Percentiles rank a stretch among this genome's conserved stretches.
Evolutionary conservation across 768 basidiomycete genomes (phyloP).

Genomic region (Boletus barrowsii): DNA sequence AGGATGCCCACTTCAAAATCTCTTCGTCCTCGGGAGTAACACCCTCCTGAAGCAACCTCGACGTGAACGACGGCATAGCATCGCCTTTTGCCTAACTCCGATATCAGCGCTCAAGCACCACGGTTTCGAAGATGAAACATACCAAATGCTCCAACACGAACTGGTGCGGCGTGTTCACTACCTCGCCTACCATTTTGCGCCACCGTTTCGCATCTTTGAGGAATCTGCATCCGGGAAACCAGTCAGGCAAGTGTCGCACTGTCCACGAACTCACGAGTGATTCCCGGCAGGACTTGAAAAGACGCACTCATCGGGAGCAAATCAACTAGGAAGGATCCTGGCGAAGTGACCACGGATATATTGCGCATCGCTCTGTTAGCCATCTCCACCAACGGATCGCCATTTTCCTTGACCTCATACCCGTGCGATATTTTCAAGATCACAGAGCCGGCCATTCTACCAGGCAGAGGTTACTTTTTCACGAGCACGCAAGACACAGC

Average conservation of each 20-base stretch:
- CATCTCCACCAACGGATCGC: slow-evolving; percentile 33
- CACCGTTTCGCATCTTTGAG: slow-evolving; percentile 6
- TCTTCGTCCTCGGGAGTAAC: slow-evolving; percentile 5
- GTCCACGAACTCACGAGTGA: background rate
- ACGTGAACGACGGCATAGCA: slow-evolving; percentile 13
- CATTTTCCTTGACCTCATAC: slow-evolving; percentile 25
- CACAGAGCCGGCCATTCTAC: slow-evolving; percentile 13
- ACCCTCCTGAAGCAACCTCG: slow-evolving; percentile 4
- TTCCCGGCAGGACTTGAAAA: background rate
- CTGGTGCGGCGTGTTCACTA: slow-evolving; percentile 1
- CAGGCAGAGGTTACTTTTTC: background rate
- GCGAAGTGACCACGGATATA: slow-evolving; percentile 3
- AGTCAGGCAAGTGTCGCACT: slow-evolving; percentile 17
- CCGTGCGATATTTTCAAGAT: slow-evolving; percentile 37
- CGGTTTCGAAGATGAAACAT: background rate
- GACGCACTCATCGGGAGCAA: slow-evolving; percentile 5
- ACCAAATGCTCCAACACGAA: slow-evolving; percentile 10
- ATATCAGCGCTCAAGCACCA: background rate
- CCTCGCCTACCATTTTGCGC: slow-evolving; percentile 1
- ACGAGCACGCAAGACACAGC: background rate
- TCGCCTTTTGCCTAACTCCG: slow-evolving; percentile 2
- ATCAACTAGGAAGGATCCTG: slow-evolving; percentile 10
- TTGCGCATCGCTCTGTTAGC: slow-evolving; percentile 23
- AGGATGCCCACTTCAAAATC: slow-evolving; percentile 9
- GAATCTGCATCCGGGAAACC: slow-evolving; percentile 19